Base-by-base conservation (phyloP, 2,329 filamentous ascomycete species). In the Cladophialophora bantiana region DNA sequence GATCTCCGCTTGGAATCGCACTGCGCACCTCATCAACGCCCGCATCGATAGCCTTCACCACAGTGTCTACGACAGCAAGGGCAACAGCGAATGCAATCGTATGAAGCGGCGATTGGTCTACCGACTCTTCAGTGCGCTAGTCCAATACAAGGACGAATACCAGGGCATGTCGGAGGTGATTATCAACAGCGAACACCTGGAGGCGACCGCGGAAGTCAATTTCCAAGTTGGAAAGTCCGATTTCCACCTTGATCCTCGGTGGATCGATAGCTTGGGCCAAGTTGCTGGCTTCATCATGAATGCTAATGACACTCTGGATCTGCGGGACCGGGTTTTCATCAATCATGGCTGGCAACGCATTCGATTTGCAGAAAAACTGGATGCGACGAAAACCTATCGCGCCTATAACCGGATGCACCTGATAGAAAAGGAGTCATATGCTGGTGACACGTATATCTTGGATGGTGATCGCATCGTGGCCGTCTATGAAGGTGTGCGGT, bases 361-460 rank as follows among this genome's bases (percentile, higher is more conserved):
- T 64, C 76, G 71, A 34, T 66, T 76, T 10, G 70, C 71, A 1
- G 64, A 64, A 3, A 60, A 66, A 1, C 71, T 78, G 34, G 40
- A 62, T 12, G 66, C 72, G 12, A 68, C 68, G n/a, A 66, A 70
- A 56, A 59, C 58, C 15, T 74, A 74, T 38, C 62, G 66, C 45
- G 74, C 72, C n/a, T 78, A 79, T 67, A 74, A 75, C 10, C 70
- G 70, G 54, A 80, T 80, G 78, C 62, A 74, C 53, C 67, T 61
- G 34, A 34, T 64, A 59, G 67, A 73, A 50, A 67, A 13, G 20
- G 42, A 54, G 81, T 66, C 82, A 26, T 55, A 55, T 26, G 34
- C 84, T 55, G 85, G 85, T 71, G 84, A 87, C 76, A 84, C 86
- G 31, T 87, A 86, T 76, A 82, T 87, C 70, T 81, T 87, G 68